phyloP scores from a whole-genome alignment of 371 early-diverging fungal species.

The Chytridium lagenaria region DNA sequence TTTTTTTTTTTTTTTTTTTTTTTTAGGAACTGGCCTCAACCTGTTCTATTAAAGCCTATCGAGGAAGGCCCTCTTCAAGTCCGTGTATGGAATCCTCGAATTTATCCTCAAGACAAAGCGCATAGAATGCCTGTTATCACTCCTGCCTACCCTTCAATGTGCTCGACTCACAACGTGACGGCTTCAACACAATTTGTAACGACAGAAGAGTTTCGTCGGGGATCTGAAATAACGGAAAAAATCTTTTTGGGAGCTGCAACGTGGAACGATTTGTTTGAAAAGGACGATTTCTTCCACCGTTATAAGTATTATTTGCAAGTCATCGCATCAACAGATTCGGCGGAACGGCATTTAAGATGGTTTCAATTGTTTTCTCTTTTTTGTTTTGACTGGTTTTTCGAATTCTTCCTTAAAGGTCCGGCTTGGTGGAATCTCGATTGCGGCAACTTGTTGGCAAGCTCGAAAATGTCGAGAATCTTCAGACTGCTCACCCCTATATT shows the following conservation, averaged over 20 bases:
- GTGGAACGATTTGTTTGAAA: constrained; percentile 83
- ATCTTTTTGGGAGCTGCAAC: constrained; percentile 70
- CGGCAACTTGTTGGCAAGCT: constrained; percentile 90
- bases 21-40: constrained; percentile 92
- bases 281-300: constrained; percentile 87
- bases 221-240: constrained; percentile 71
- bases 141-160: constrained; percentile 99
- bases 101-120: constrained; percentile 85
- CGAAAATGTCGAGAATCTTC: constrained; percentile 81
- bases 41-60: constrained; percentile 91
- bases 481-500: constrained; percentile 89
- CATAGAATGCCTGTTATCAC: constrained; percentile 99
- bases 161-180: constrained; percentile 99
- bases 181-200: constrained; percentile 88
- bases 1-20: constrained; percentile 6
- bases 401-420: constrained; percentile 64
- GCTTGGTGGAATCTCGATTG: constrained; percentile 93
- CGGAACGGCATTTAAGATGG: constrained; percentile 81
- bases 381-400: constrained; percentile 13
- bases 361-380: constrained; percentile 32
- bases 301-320: constrained; percentile 95
- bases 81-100: constrained; percentile 98
- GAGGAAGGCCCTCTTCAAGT: constrained; percentile 92
- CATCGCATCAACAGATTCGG: constrained; percentile 74
- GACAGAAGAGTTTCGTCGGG: constrained; percentile 84